Evolutionary conservation across 2,329 filamentous ascomycete species (phyloP).

Genomic region (Xylariaceae sp.): DNA sequence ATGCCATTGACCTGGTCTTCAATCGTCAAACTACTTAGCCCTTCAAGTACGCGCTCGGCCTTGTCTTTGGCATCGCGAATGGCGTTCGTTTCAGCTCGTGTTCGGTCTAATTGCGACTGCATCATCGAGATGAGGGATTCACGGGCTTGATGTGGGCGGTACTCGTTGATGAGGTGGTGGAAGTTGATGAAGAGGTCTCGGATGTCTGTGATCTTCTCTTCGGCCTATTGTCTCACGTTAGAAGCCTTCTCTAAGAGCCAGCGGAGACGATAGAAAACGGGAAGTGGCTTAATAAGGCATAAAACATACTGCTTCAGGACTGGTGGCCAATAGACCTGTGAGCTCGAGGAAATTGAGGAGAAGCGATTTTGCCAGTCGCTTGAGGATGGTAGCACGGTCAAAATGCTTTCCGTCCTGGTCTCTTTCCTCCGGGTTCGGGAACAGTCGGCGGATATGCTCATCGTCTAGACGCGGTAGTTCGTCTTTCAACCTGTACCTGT

Average conservation of each 20-base stretch:
- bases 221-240: constrained; percentile 51
- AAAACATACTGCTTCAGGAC: constrained; percentile 59
- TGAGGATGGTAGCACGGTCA: constrained; percentile 71
- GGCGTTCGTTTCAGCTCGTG: constrained; percentile 72
- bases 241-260: too few relatives aligned
- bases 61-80: constrained; percentile 74
- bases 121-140: constrained; percentile 69
- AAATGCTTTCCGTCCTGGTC: constrained; percentile 61
- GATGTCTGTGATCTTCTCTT: constrained; percentile 77
- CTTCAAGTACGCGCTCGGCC: constrained; percentile 74
- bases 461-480: constrained; percentile 67
- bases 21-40: constrained; percentile 62
- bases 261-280: neutral
- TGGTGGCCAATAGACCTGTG: constrained; percentile 70
- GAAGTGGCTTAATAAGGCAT: neutral
- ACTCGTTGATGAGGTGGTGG: constrained; percentile 89
- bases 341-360: constrained; percentile 90
- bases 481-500: constrained; percentile 24
- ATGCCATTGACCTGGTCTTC: constrained; percentile 29
- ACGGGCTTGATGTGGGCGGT: constrained; percentile 75
- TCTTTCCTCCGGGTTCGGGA: constrained; percentile 50
- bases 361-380: constrained; percentile 81
- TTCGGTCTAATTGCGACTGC: constrained; percentile 69
- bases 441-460: constrained; percentile 68
- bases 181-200: constrained; percentile 87